Conservation (phyloP, 208 protist genomes). For the Trypanosoma melophagium region DNA sequence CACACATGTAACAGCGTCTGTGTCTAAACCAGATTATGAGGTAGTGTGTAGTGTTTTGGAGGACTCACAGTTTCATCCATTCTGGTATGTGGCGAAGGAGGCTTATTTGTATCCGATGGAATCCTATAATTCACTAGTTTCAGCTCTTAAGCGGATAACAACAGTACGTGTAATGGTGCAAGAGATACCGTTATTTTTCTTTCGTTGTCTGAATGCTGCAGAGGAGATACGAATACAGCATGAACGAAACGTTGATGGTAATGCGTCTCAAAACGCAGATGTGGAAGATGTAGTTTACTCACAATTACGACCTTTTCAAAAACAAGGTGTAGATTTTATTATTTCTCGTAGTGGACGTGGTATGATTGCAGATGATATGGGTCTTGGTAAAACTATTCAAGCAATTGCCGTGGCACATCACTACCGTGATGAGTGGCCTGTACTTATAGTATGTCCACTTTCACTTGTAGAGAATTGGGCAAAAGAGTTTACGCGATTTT, state of each 20-base stretch:
- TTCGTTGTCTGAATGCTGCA: constrained; percentile 55
- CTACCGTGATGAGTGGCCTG: constrained; percentile 94
- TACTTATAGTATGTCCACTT: constrained; percentile 92
- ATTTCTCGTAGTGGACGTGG: constrained; percentile 74
- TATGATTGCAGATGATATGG: constrained; percentile 97
- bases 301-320: constrained; percentile 81
- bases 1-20: constrained; percentile 29
- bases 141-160: constrained; percentile 31
- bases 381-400: constrained; percentile 96
- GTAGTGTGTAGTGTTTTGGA: constrained; percentile 43
- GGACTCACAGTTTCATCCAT: constrained; percentile 37
- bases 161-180: constrained; percentile 38
- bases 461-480: constrained; percentile 92
- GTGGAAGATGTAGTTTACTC: constrained; percentile 60
- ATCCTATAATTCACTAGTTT: constrained; percentile 50
- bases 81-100: constrained; percentile 50
- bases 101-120: constrained; percentile 73
- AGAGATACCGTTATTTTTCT: constrained; percentile 81
- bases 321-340: constrained; percentile 77
- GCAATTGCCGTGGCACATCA: constrained; percentile 91
- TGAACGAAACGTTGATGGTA: constrained; percentile 38
- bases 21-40: constrained; percentile 27
- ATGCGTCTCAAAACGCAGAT: constrained; percentile 35
- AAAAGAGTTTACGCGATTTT: constrained; percentile 89
- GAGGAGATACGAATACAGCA: constrained; percentile 40